Base-by-base conservation (phyloP, 805 yeast genomes). In the Blastobotrys robertii region DNA sequence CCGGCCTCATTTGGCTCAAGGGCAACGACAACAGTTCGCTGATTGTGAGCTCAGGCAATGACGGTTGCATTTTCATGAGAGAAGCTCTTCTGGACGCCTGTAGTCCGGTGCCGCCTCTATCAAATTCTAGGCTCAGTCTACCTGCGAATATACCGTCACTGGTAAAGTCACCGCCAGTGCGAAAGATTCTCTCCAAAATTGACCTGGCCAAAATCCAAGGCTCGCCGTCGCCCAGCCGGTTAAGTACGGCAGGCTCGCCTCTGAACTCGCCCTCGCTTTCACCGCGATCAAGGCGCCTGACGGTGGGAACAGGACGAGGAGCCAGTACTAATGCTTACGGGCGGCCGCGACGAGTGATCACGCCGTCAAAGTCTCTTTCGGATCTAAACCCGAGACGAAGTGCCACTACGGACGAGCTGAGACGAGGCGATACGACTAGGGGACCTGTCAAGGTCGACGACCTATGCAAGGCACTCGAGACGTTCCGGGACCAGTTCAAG, bases 1-100 rank as follows among this genome's bases (percentile, higher is more conserved):
- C 73, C 10, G 72, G 74, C 0, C 44, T 79, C 1, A 48, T 48
- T 3, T 49, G 55, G 48, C 44, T 48, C 2, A 42, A 46, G 2
- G 41, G 34, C 9, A 38, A 12, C 9, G 43, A 38, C 5, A 22
- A 16, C 0, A 44, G 19, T 7, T n/a, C 33, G 10, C 30, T 38
- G 10, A 32, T 52, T 11, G 54, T 45, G 11, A 56, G 55, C 30
- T 41, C 52, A n/a, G 54, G 55, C 2, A 40, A 44, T 19, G 58
- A 56, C 34, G 60, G 59, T 1, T 51, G 58, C 33, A 33, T 56
- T 1, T 56, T 56, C 30, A 30, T 53, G 14, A 54, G 59, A 60
- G 33, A 30, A 11, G 19, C 31, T 16, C 14, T 33, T 12, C 19
- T 12, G 16, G 19, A 12, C 3, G 4, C 25, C 6, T 6, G 4